Evolutionary conservation across 176 grass and related monocot species (phyloP).

Genomic region (Themeda triandra): DNA sequence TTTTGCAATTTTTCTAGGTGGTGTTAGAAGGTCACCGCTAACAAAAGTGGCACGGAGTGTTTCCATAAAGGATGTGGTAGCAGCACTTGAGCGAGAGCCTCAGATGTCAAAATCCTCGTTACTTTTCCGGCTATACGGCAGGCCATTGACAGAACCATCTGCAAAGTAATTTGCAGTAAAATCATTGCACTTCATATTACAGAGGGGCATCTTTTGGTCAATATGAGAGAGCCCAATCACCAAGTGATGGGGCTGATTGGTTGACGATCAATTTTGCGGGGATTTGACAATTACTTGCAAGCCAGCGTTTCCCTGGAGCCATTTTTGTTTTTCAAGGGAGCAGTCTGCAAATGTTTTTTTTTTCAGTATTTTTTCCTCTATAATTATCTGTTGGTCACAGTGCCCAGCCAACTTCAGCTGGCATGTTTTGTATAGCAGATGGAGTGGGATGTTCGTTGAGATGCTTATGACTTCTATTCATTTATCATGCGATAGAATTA

Average conservation of each 20-base stretch:
- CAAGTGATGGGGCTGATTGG: slow-evolving; percentile 22
- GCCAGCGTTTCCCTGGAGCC: slow-evolving; percentile 5
- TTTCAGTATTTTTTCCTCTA: neutral
- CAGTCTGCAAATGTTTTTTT: neutral
- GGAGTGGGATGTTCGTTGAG: neutral
- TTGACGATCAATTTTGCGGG: slow-evolving; percentile 43
- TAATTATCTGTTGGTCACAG: neutral
- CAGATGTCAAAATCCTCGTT: slow-evolving; percentile 88
- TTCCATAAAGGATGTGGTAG: slow-evolving; percentile 77
- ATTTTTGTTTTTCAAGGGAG: slow-evolving; percentile 7
- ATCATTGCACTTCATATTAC: neutral
- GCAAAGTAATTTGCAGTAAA: slow-evolving; percentile 36
- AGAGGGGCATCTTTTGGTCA: slow-evolving; percentile 15
- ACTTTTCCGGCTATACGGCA: slow-evolving; percentile 61
- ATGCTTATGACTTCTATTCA: neutral
- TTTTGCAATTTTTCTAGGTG: slow-evolving; percentile 44
- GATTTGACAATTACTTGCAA: slow-evolving; percentile 17
- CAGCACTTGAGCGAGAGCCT: slow-evolving; percentile 77
- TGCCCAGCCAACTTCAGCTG: neutral
- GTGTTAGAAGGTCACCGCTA: slow-evolving; percentile 50
- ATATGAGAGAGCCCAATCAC: slow-evolving; percentile 18
- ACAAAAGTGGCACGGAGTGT: slow-evolving; percentile 57
- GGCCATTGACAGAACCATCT: slow-evolving; percentile 28
- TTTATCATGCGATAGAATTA: neutral
- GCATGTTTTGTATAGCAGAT: slow-evolving; percentile 16